Conservation (phyloP, 1,139 yeast species). For the Eremothecium coryli region DNA sequence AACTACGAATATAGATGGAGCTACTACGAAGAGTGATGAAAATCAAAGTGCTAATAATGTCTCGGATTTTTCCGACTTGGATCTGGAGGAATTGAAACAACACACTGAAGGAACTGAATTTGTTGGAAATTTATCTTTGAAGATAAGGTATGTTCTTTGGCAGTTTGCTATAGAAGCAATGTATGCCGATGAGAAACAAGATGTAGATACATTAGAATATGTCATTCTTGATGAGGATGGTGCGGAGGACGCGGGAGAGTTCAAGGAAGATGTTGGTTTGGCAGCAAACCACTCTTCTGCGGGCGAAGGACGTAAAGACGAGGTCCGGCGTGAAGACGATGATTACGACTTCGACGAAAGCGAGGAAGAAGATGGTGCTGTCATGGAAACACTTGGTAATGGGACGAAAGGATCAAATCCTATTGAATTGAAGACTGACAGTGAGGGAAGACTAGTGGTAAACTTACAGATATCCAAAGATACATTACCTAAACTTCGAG, state of each 20-base stretch:
- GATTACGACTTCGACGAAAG: constrained; percentile 16
- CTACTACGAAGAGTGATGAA: constrained; percentile 18
- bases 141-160: constrained; percentile 60
- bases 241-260: constrained; percentile 26
- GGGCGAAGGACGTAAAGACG: not conserved
- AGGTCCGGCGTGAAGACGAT: constrained; percentile 24
- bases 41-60: constrained; percentile 12
- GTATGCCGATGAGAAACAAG: constrained; percentile 28
- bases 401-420: no score
- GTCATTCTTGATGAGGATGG: constrained; percentile 13
- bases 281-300: not conserved
- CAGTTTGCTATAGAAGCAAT: constrained; percentile 60
- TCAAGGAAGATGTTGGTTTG: constrained; percentile 13
- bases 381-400: no score
- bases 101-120: constrained; percentile 43
- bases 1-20: constrained; percentile 11
- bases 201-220: constrained; percentile 17
- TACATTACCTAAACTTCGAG: constrained; percentile 23
- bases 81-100: constrained; percentile 32
- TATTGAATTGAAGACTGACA: constrained; percentile 9
- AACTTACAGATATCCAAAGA: constrained; percentile 27
- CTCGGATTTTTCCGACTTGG: constrained; percentile 26
- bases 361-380: constrained; percentile 6
- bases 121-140: constrained; percentile 49
- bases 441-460: constrained; percentile 23